Evolutionary conservation across 441 rosid genomes (phyloP).

Genomic region (Erodium trifolium): DNA sequence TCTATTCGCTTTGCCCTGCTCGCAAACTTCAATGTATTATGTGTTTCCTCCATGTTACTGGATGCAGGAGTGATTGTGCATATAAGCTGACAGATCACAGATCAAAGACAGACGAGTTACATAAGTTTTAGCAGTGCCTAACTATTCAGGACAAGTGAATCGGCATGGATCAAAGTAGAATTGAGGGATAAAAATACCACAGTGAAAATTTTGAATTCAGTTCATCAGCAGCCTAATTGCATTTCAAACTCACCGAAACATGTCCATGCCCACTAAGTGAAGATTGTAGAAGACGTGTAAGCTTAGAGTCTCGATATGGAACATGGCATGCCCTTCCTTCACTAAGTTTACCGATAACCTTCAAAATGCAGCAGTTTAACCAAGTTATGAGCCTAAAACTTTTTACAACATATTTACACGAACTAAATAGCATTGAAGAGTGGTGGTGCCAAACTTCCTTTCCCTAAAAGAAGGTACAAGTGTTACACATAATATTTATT

Average conservation of each 20-base stretch:
- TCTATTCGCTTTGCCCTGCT: slow-evolving; percentile 98
- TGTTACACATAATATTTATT: neutral
- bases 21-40: slow-evolving; percentile 95
- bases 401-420: neutral
- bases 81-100: slow-evolving; percentile 56
- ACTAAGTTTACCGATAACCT: slow-evolving; percentile 97
- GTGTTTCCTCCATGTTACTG: slow-evolving; percentile 96
- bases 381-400: slow-evolving; percentile 7
- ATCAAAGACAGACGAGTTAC: slow-evolving; percentile 13
- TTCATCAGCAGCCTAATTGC: slow-evolving; percentile 3
- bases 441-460: neutral
- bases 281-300: slow-evolving; percentile 97
- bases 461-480: neutral
- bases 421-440: neutral
- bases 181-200: neutral
- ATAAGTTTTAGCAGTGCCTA: slow-evolving; percentile 9
- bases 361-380: slow-evolving; percentile 21
- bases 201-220: slow-evolving; percentile 4
- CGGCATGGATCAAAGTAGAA: neutral
- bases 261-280: slow-evolving; percentile 97
- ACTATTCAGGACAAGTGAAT: neutral
- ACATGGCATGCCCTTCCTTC: slow-evolving; percentile 99
- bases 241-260: slow-evolving; percentile 75
- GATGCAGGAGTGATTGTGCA: slow-evolving; percentile 99
- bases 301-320: slow-evolving; percentile 98